A percentile compares a stretch with the other conserved stretches of the same genome.
phyloP scores from a whole-genome alignment of 176 grass and related monocot genomes.

The barley (Hordeum vulgare) region DNA sequence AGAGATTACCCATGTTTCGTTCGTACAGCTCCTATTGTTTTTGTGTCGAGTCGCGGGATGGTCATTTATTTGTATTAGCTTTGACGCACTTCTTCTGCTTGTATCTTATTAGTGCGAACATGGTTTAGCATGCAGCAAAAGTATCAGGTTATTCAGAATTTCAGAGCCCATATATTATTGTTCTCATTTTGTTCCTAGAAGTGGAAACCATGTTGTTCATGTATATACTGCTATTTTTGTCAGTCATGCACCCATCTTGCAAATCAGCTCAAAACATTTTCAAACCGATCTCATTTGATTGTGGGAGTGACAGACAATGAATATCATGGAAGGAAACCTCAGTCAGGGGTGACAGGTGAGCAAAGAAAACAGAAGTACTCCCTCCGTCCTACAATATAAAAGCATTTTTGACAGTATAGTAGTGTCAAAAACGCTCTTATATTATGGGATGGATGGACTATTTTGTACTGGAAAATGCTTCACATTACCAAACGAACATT shows the following conservation, averaged over 20 bases:
- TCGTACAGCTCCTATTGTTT: conserved; percentile 7
- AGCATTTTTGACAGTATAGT: too few species aligned
- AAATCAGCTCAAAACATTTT: not conserved
- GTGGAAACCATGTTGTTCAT: not conserved
- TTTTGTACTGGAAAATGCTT: conserved; percentile 10
- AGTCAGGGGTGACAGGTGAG: not conserved
- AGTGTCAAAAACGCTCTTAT: too few species aligned
- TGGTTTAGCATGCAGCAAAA: conserved; percentile 2
- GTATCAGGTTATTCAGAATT: conserved; percentile 21
- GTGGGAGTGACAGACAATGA: not conserved
- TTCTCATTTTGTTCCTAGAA: not conserved
- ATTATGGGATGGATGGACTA: too few species aligned
- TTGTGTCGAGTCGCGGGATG: not conserved
- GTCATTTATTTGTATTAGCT: conserved; percentile 21
- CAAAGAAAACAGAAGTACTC: not conserved
- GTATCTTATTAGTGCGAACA: conserved; percentile 12
- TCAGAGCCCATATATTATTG: not conserved
- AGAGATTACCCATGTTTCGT: conserved; percentile 23
- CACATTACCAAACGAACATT: conserved; percentile 16
- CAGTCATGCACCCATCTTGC: not conserved
- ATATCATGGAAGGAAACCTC: not conserved
- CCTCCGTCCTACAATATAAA: too few species aligned
- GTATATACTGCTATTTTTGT: not conserved
- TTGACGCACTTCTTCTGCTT: not conserved
- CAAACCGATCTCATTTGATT: not conserved